phyloP scores from a whole-genome alignment of 1,284 basidiomycete genomes.

The Coniferiporia weirii region DNA sequence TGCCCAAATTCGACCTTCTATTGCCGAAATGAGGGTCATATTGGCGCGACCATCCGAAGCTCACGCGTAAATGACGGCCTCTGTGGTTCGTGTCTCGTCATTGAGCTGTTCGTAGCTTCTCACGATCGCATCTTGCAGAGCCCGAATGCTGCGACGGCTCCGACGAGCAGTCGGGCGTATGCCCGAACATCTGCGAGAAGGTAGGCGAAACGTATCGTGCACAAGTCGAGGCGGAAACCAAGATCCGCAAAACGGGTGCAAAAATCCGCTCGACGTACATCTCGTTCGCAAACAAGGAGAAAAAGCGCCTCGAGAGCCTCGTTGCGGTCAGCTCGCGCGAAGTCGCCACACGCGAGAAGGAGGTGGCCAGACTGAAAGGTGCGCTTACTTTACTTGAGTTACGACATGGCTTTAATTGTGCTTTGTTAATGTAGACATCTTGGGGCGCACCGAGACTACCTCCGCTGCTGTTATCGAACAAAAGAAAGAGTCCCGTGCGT shows the following conservation, averaged over 20 bases:
- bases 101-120: background rate
- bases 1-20: conserved; percentile 79
- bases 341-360: conserved; percentile 59
- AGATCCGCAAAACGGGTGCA: conserved; percentile 79
- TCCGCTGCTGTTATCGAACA: conserved; percentile 72
- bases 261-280: conserved; percentile 91
- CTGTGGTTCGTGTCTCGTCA: conserved; percentile 61
- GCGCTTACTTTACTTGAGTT: conserved; percentile 1
- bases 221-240: conserved; percentile 64
- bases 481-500: conserved; percentile 83
- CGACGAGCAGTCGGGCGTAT: conserved; percentile 80
- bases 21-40: conserved; percentile 86
- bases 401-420: conserved; percentile 8
- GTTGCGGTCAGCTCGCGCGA: conserved; percentile 50
- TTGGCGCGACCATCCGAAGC: conserved; percentile 73
- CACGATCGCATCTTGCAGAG: conserved; percentile 45
- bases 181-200: conserved; percentile 74
- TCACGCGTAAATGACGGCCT: conserved; percentile 93
- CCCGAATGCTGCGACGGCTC: conserved; percentile 97
- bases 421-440: conserved; percentile 46
- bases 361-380: conserved; percentile 68
- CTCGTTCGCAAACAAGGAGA: conserved; percentile 82
- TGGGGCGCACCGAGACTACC: conserved; percentile 64
- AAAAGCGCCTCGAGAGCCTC: conserved; percentile 67
- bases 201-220: conserved; percentile 69